phyloP scores from a whole-genome alignment of 768 basidiomycete genomes.

The Multifurca ochricompacta region DNA sequence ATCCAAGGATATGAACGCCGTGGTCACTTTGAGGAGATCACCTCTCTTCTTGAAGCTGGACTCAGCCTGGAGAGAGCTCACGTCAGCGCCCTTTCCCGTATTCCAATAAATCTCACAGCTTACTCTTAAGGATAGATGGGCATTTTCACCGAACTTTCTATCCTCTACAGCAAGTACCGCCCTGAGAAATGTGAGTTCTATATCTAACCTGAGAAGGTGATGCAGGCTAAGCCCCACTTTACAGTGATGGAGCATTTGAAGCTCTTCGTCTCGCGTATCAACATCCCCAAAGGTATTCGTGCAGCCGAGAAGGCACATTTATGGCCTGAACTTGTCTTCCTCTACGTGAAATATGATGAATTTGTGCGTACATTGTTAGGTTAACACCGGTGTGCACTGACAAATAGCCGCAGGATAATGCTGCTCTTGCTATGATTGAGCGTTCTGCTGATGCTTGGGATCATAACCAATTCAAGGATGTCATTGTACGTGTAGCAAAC shows the following conservation, averaged over 20 bases:
- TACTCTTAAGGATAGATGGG: slow-evolving; percentile 56
- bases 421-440: slow-evolving; percentile 97
- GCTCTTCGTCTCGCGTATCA: slow-evolving; percentile 90
- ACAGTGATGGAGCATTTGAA: slow-evolving; percentile 98
- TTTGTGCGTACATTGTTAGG: slow-evolving; percentile 43
- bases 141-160: slow-evolving; percentile 92
- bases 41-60: slow-evolving; percentile 87
- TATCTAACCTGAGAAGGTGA: neutral
- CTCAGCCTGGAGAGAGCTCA: slow-evolving; percentile 96
- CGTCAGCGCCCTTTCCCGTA: slow-evolving; percentile 32
- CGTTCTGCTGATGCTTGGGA: slow-evolving; percentile 98
- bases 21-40: slow-evolving; percentile 92
- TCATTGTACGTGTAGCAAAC: slow-evolving; percentile 93
- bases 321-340: slow-evolving; percentile 97
- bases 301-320: slow-evolving; percentile 94
- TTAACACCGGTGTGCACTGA: neutral
- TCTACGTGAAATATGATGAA: slow-evolving; percentile 98
- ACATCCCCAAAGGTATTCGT: slow-evolving; percentile 98
- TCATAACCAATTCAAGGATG: slow-evolving; percentile 99
- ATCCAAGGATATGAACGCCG: slow-evolving; percentile 82
- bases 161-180: slow-evolving; percentile 90
- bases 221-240: slow-evolving; percentile 1
- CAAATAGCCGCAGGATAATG: slow-evolving; percentile 63
- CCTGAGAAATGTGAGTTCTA: slow-evolving; percentile 74
- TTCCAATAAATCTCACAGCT: neutral